Evolutionary conservation across 2,329 filamentous ascomycete genomes (phyloP).

Genomic region (Aspergillus flavus): DNA sequence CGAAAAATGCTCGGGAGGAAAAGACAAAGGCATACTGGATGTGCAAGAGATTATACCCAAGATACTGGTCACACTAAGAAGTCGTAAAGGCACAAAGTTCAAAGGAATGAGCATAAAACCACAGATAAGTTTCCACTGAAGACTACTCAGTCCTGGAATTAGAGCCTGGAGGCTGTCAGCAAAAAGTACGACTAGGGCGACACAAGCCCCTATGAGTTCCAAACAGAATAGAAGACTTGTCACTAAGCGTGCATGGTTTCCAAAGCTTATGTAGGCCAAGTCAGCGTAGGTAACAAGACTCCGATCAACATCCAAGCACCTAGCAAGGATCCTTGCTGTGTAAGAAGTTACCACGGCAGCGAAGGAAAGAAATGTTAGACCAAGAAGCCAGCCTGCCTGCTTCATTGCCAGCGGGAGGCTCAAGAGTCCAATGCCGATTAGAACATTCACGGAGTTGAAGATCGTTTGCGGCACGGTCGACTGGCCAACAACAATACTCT

Average conservation of each 20-base stretch:
- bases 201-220: constrained; percentile 84
- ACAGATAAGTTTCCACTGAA: constrained; percentile 84
- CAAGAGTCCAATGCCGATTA: constrained; percentile 87
- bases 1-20: background rate
- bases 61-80: constrained; percentile 87
- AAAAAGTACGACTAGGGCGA: constrained; percentile 89
- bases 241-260: constrained; percentile 74
- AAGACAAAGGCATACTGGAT: constrained; percentile 67
- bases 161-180: constrained; percentile 82
- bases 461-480: constrained; percentile 95
- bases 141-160: constrained; percentile 69
- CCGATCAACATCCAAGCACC: constrained; percentile 83
- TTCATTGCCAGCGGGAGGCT: constrained; percentile 86
- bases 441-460: constrained; percentile 93
- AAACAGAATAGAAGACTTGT: constrained; percentile 86
- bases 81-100: constrained; percentile 78
- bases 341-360: constrained; percentile 79
- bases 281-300: constrained; percentile 93
- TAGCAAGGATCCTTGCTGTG: constrained; percentile 81
- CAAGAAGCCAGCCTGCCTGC: constrained; percentile 86
- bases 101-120: constrained; percentile 77
- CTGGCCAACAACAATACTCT: constrained; percentile 84
- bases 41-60: constrained; percentile 90
- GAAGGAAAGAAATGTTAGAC: constrained; percentile 72
- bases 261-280: constrained; percentile 87